These are phyloP conservation scores for Lolium multiflorum DNA, from an alignment of 176 grass and related monocot species.

Conservation along the genomic window DNA sequence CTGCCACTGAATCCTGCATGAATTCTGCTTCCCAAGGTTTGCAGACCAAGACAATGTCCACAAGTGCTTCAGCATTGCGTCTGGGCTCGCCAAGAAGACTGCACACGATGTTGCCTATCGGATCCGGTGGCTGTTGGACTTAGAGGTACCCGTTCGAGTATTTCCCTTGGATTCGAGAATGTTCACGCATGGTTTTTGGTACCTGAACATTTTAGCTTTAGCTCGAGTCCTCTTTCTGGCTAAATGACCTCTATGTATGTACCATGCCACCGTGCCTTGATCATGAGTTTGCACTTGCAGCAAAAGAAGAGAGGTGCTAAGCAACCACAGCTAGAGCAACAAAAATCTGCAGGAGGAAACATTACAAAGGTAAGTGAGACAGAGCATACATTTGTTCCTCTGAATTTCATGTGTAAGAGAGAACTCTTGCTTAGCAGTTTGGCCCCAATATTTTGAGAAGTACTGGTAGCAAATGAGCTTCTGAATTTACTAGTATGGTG, in stretches of 20 bases:
- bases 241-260: not conserved
- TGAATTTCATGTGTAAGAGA: too few species aligned
- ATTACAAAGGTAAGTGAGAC: conserved; percentile 9
- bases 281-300: not conserved
- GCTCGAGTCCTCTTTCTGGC: not conserved
- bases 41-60: not conserved
- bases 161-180: not conserved
- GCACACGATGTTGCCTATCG: conserved; percentile 24
- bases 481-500: not conserved
- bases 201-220: not conserved
- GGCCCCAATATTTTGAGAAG: not conserved
- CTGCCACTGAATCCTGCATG: not conserved
- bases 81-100: not conserved
- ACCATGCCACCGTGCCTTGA: not conserved
- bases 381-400: too few species aligned
- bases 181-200: not conserved
- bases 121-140: conserved; percentile 18
- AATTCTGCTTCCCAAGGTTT: not conserved
- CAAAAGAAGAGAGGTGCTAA: not conserved
- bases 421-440: too few species aligned
- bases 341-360: not conserved
- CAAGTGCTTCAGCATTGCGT: conserved; percentile 9
- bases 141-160: not conserved
- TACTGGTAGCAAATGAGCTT: not conserved
- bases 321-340: not conserved